A percentile compares a stretch with the other conserved stretches of the same genome.
These are phyloP conservation scores for Crucihimalaya himalaica DNA, from an alignment of 345 rosid species.

Conservation along the genomic window DNA sequence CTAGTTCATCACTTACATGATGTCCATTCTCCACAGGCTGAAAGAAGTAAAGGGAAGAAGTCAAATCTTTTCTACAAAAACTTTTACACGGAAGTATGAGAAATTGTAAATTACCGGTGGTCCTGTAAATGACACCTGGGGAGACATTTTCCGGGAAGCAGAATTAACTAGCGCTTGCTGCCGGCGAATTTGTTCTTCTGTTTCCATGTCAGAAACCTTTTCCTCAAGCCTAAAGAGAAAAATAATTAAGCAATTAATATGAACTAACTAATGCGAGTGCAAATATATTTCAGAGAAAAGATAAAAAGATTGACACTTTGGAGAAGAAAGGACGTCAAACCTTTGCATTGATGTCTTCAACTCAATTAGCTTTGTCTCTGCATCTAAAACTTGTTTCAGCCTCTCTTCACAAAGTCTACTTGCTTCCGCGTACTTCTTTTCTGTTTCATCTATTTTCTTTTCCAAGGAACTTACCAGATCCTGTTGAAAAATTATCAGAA, in stretches of 20 bases:
- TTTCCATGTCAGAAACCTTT: slow-evolving; percentile 80
- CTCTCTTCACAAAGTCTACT: slow-evolving; percentile 77
- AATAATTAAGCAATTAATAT: slow-evolving; percentile 9
- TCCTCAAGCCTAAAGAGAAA: slow-evolving; percentile 72
- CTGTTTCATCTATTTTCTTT: slow-evolving; percentile 75
- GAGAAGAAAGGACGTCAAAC: slow-evolving; percentile 43
- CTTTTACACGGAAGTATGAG: slow-evolving; percentile 1
- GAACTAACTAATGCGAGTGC: slow-evolving; percentile 3
- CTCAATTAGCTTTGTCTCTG: slow-evolving; percentile 86
- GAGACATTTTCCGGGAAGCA: slow-evolving; percentile 59
- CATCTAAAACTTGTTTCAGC: slow-evolving; percentile 70
- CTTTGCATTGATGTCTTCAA: slow-evolving; percentile 82
- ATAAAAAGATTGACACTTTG: not conserved
- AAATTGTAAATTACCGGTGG: slow-evolving; percentile 44
- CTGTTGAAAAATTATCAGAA: slow-evolving; percentile 37
- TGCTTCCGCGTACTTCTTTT: slow-evolving; percentile 78
- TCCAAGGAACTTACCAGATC: slow-evolving; percentile 72
- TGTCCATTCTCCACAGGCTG: slow-evolving; percentile 78
- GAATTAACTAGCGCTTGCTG: slow-evolving; percentile 61
- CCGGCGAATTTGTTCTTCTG: slow-evolving; percentile 70
- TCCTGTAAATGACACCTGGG: slow-evolving; percentile 51
- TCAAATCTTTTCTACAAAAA: slow-evolving; percentile 22
- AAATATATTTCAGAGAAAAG: slow-evolving; percentile 5
- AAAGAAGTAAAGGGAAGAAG: slow-evolving; percentile 29
- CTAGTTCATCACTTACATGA: slow-evolving; percentile 53